Percentiles rank a stretch among this genome's conserved stretches.
phyloP scores from a whole-genome alignment of 1,284 basidiomycete species.

The Blastosporella zonata region DNA sequence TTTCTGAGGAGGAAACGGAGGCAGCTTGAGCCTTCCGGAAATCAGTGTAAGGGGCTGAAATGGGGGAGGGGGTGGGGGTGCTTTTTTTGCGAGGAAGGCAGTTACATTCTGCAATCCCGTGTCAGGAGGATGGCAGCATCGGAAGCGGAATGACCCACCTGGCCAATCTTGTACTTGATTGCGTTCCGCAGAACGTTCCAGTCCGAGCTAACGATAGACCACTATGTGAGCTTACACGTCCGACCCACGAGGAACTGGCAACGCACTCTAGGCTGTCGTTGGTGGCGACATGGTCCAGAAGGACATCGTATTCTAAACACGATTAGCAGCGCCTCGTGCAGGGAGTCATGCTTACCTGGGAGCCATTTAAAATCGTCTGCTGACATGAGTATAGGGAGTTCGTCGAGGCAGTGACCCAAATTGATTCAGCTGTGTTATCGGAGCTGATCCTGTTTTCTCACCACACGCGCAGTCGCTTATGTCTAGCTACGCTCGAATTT shows the following conservation, averaged over 20 bases:
- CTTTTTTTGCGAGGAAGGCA: conserved; percentile 48
- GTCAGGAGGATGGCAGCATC: conserved; percentile 18
- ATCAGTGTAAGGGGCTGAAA: conserved; percentile 42
- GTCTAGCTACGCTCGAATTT: conserved; percentile 19
- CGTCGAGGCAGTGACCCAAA: background rate
- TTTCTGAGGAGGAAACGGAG: conserved; percentile 74
- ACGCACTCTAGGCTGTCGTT: conserved; percentile 69
- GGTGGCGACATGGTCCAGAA: conserved; percentile 66
- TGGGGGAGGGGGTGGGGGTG: conserved; percentile 31
- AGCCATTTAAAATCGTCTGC: conserved; percentile 39
- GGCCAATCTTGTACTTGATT: conserved; percentile 65
- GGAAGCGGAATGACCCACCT: conserved; percentile 40
- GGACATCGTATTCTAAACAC: conserved; percentile 57
- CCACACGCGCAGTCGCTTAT: conserved; percentile 4
- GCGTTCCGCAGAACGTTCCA: conserved; percentile 73
- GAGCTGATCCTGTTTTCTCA: background rate
- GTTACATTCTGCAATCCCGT: conserved; percentile 50
- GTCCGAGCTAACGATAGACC: conserved; percentile 50
- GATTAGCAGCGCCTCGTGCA: background rate
- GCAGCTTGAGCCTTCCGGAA: conserved; percentile 69
- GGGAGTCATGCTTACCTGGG: conserved; percentile 35
- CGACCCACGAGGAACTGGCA: conserved; percentile 5
- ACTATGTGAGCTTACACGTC: conserved; percentile 17
- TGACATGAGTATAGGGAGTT: conserved; percentile 8
- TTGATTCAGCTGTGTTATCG: background rate